phyloP scores from a whole-genome alignment of 2,329 filamentous ascomycete genomes.

The Penicillium brasilianum region DNA sequence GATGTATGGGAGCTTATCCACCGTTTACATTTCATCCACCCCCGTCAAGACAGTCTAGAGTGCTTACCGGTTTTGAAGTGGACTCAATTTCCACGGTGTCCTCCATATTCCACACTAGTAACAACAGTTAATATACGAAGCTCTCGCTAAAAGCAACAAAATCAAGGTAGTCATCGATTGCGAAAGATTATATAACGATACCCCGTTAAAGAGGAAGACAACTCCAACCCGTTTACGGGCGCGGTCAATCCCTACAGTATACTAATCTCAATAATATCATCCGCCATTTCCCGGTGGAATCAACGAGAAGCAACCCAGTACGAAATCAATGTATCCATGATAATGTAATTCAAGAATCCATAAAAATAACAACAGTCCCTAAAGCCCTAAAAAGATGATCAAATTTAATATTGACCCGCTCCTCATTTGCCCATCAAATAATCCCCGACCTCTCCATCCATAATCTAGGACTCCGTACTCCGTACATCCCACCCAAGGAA shows the following conservation, averaged over 20 bases:
- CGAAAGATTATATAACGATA: too few species aligned
- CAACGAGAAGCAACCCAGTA: too few species aligned
- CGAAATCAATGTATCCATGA: too few species aligned
- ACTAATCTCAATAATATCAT: background rate
- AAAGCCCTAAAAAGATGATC: background rate
- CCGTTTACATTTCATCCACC: background rate
- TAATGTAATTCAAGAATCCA: too few species aligned
- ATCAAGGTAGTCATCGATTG: too few species aligned
- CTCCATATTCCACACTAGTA: background rate
- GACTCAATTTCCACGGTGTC: background rate
- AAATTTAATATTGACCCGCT: background rate
- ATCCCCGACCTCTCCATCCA: too few species aligned
- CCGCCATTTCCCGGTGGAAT: background rate
- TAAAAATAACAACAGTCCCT: too few species aligned
- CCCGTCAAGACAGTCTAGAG: background rate
- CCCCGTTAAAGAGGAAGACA: background rate
- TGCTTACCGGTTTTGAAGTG: background rate
- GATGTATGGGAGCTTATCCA: background rate
- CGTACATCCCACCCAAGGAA: conserved; percentile 1
- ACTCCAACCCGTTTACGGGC: background rate
- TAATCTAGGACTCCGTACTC: too few species aligned
- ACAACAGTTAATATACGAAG: too few species aligned
- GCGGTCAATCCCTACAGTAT: too few species aligned
- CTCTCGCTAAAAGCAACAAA: too few species aligned
- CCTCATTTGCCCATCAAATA: conserved; percentile 22